These are phyloP conservation scores for Phytopythium montanum DNA, from an alignment of 352 stramenopile species.

Conservation along the genomic window DNA sequence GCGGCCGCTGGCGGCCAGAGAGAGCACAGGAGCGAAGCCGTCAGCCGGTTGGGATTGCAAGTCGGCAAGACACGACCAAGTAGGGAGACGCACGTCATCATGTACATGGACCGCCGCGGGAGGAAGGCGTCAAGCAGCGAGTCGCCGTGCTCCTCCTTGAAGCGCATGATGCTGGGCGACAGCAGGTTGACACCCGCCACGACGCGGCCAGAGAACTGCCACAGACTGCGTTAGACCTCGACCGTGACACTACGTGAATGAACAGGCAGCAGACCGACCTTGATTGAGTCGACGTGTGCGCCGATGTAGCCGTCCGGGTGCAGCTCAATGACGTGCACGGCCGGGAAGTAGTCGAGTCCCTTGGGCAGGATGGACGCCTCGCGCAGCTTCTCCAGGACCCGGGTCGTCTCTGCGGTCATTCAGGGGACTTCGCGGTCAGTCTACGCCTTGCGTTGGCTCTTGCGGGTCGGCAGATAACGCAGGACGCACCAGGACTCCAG, in stretches of 20 bases:
- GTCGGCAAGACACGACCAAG: background rate
- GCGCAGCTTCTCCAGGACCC: constrained; percentile 68
- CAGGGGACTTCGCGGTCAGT: background rate
- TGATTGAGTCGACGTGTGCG: constrained; percentile 84
- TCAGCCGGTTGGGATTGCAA: background rate
- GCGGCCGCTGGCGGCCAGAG: constrained; percentile 31
- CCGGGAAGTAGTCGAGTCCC: constrained; percentile 62
- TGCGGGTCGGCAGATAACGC: no score
- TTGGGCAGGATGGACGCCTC: constrained; percentile 50
- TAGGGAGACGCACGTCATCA: constrained; percentile 68
- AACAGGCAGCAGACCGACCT: constrained; percentile 27
- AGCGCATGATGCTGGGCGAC: constrained; percentile 81
- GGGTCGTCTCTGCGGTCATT: constrained; percentile 40
- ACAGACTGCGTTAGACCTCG: background rate
- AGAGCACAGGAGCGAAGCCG: background rate
- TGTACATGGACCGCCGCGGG: constrained; percentile 78
- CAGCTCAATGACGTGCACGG: constrained; percentile 82
- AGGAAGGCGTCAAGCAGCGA: constrained; percentile 66
- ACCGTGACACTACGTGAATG: background rate
- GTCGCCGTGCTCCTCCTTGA: constrained; percentile 75
- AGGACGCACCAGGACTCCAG: constrained; percentile 45
- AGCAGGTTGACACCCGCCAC: constrained; percentile 76
- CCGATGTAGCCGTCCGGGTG: constrained; percentile 82
- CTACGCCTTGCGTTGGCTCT: background rate
- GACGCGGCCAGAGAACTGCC: constrained; percentile 74